Evolutionary conservation across 441 rosid species (phyloP).

Genomic region (Eruca vesicaria): DNA sequence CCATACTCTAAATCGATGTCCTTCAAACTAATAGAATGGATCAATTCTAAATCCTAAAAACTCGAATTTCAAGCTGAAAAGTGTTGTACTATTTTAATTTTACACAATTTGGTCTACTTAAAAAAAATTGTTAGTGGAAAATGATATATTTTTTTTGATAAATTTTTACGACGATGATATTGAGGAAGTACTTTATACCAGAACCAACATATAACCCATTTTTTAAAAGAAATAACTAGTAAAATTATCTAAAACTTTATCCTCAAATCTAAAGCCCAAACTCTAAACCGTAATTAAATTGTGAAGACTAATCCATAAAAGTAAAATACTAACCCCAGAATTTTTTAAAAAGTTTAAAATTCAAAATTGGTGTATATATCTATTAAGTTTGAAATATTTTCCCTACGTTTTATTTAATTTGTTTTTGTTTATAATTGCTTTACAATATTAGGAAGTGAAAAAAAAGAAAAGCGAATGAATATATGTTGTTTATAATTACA

Average conservation of each 20-base stretch:
- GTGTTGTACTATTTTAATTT: not conserved
- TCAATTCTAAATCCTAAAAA: not conserved
- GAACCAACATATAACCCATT: not conserved
- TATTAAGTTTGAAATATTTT: not conserved
- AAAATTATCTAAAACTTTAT: not conserved
- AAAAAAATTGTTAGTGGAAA: not conserved
- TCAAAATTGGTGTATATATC: not conserved
- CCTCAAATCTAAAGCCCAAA: not conserved
- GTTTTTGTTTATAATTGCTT: not conserved
- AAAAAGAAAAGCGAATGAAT: not conserved
- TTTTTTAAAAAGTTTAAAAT: too few relatives aligned
- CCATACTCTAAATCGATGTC: not conserved
- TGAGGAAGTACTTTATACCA: not conserved
- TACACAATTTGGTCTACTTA: not conserved
- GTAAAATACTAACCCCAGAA: not conserved
- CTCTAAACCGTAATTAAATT: not conserved
- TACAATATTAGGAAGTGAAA: not conserved
- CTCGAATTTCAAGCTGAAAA: not conserved
- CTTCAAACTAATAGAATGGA: not conserved
- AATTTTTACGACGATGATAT: too few relatives aligned
- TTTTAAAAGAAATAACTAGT: not conserved
- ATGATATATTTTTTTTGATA: too few relatives aligned
- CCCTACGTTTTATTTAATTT: not conserved
- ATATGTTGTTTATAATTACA: conserved; percentile 18
- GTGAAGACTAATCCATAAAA: not conserved